Evolutionary conservation across 1,139 yeast species (phyloP).

Genomic region (Saccharomyces uvarum): DNA sequence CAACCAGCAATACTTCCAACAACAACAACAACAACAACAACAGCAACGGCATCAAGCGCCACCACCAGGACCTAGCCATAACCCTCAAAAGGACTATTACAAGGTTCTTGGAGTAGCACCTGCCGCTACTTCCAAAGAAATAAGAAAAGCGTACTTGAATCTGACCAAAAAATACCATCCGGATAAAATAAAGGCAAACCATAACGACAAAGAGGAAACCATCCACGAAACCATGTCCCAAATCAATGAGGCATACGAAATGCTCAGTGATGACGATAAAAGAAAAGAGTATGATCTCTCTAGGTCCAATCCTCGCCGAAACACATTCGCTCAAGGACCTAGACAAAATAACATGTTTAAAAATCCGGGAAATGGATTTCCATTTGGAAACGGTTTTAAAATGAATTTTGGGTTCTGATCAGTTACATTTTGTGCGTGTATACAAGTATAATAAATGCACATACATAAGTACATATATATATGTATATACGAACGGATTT

Average conservation of each 20-base stretch:
- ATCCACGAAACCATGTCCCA: conserved; percentile 83
- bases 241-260: conserved; percentile 89
- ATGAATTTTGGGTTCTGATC: conserved; percentile 7
- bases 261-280: conserved; percentile 58
- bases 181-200: conserved; percentile 67
- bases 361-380: conserved; percentile 6
- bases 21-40: conserved; percentile 45
- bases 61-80: conserved; percentile 30
- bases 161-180: conserved; percentile 83
- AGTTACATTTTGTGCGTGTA: background rate
- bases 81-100: conserved; percentile 64
- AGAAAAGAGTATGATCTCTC: conserved; percentile 58
- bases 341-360: background rate
- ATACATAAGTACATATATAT: background rate
- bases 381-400: conserved; percentile 7
- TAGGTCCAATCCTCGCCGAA: conserved; percentile 10
- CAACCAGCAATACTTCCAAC: conserved; percentile 34
- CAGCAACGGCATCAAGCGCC: conserved; percentile 44
- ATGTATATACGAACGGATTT: conserved; percentile 1
- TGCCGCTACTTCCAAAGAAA: conserved; percentile 64
- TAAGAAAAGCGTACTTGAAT: conserved; percentile 74
- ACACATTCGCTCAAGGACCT: background rate
- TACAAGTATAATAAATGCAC: background rate
- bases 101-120: conserved; percentile 62
- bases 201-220: conserved; percentile 61